Base-by-base conservation (phyloP, 192 early-diverging fungal genomes). In the Coemansia sp. region DNA sequence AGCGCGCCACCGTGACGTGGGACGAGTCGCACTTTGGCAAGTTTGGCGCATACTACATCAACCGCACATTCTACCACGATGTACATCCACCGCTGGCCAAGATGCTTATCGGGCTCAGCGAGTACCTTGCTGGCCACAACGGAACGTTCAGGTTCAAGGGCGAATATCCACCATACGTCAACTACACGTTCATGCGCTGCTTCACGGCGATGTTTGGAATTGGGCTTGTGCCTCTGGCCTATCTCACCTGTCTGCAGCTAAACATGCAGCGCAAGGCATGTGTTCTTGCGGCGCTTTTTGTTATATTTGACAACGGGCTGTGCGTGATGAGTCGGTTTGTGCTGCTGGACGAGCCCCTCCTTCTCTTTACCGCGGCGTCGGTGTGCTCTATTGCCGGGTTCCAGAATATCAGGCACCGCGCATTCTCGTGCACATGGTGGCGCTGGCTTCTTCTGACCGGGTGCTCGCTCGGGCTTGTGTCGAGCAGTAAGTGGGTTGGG, bases 21-120 rank as follows among this genome's bases (percentile, higher is more conserved):
- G 90, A 92, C 60, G 90, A 92, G 74, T 81, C 83, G 67, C 66
- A 74, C 56, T 67, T 72, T 58, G 68, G 59, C 28, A 70, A 94
- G 84, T 98, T 97, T 70, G 94, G 89, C 20, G 90, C 90, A 16
- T 82, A 91, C 71, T 98, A 98, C 80, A 69, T 98, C 48, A 94
- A 95, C 59, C 83, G 89, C 16, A 89, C 88, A 40, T 98, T 95
- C 64, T 97, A 97, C 65, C 94, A 94, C 71, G 96, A 98, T 77
- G 94, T 98, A 2, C 96, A 98, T 70, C 96, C 96, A 16, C 96
- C 96, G 7, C 82, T 97, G 31, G 90, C 88, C 26, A 91, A 91
- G 75, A 86, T 89, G 75, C 77, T 91, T 18, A 76, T 88, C 30
- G 87, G 85, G 4, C 62, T 91, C 42, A 63, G 86, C 16, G 89